Percentiles rank a stretch among this genome's conserved stretches.
phyloP scores from a whole-genome alignment of 2,329 filamentous ascomycete species.

The Dothiorella sarmentorum region DNA sequence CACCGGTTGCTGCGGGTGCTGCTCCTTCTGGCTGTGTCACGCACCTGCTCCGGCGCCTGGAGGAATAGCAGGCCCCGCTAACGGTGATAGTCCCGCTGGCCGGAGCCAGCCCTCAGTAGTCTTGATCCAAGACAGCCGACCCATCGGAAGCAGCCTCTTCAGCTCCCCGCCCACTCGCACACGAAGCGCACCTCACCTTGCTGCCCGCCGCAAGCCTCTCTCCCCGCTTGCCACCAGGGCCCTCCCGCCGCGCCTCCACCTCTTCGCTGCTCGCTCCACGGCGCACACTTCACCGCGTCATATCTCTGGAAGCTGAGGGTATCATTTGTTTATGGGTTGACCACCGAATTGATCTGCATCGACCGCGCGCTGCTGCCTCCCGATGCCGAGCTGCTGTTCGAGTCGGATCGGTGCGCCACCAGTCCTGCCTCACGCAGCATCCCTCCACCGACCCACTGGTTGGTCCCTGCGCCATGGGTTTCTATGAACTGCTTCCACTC shows the following conservation, averaged over 20 bases:
- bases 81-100: neutral
- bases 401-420: neutral
- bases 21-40: neutral
- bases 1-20: neutral
- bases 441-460: neutral
- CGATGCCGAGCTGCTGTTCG: constrained; percentile 1
- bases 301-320: neutral
- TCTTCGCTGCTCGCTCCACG: too few species aligned
- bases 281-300: neutral
- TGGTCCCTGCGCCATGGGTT: constrained; percentile 4
- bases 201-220: neutral
- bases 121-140: neutral
- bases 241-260: neutral
- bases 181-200: too few species aligned
- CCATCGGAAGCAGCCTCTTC: neutral
- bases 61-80: neutral
- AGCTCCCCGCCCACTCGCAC: neutral
- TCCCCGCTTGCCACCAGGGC: neutral
- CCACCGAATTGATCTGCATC: constrained; percentile 20
- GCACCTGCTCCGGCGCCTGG: neutral
- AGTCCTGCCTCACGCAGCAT: neutral
- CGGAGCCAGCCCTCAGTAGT: constrained; percentile 1
- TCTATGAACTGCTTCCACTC: constrained; percentile 22
- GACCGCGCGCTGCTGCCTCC: constrained; percentile 15
- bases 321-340: constrained; percentile 19